Base-by-base conservation (phyloP, 2,329 filamentous ascomycete species). In the Trichophyton rubrum region DNA sequence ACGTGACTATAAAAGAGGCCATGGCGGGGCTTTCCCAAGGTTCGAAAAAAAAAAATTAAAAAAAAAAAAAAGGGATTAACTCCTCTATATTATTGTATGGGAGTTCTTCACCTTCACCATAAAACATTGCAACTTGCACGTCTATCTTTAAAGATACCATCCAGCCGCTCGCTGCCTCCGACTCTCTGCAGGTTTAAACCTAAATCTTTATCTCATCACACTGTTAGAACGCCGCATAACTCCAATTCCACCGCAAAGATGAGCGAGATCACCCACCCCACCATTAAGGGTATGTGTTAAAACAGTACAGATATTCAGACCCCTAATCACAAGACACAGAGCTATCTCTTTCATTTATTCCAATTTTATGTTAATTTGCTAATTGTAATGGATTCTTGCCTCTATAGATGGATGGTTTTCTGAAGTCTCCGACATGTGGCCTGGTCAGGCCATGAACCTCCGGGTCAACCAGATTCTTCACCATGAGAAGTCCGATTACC, bases 401-500 rank as follows among this genome's bases (percentile, higher is more conserved):
- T 38, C 53, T 62, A 15, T 68, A 96, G 93, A 97, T 96, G 93
- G 92, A 80, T 99, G 93, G 93, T 99, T 99, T 87, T 89, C 90
- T 77, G 93, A 99, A 81, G 91, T 96, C 79, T 95, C 89, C 69
- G 81, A 93, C 73, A 97, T 99, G 92, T 99, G 93, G 93, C 92
- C 93, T 65, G 90, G 93, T 75, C 93, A 97, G 81, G 93, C 93
- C 75, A 97, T 97, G 92, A 96, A 89, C 68, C 87, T 96, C 74
- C 90, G 89, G 78, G 93, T 99, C 78, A 92, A 99, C 77, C 89
- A 96, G 82, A 86, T 99, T 72, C 82, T 99, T 65, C 91, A 96
- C 83, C 92, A 97, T 82, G 93, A 99, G 82, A 97, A 96, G 85
- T 93, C 88, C 82, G 82, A 95, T 82, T 99, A 96, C 82, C 93